Evolutionary conservation across 2,329 filamentous ascomycete genomes (phyloP).

Genomic region (Metarhizium sp.): DNA sequence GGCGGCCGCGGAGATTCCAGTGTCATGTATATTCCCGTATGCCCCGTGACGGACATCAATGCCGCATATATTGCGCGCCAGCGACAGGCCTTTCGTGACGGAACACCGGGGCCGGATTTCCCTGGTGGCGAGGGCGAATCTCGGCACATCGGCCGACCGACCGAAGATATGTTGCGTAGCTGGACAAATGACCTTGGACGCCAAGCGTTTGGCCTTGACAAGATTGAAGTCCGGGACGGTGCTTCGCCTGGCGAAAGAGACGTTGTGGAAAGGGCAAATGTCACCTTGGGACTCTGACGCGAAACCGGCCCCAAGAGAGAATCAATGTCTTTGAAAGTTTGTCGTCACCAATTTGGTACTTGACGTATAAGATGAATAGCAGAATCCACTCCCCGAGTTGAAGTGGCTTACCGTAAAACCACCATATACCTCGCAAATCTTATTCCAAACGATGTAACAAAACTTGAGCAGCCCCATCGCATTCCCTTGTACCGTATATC

Average conservation of each 20-base stretch:
- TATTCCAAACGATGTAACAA: no score
- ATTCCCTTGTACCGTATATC: no score
- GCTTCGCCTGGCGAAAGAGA: constrained; percentile 25
- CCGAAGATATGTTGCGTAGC: constrained; percentile 25
- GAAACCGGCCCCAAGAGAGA: not conserved
- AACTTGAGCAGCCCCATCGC: no score
- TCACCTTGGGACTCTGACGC: constrained; percentile 30
- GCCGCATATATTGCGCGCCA: constrained; percentile 62
- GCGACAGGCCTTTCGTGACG: constrained; percentile 58
- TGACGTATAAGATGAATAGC: no score
- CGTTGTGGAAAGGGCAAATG: constrained; percentile 32
- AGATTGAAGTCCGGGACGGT: constrained; percentile 17
- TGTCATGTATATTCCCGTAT: constrained; percentile 83
- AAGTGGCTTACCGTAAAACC: no score
- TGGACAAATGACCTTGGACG: constrained; percentile 24
- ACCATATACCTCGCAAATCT: no score
- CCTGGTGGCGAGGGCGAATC: constrained; percentile 62
- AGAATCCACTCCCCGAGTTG: no score
- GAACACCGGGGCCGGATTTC: constrained; percentile 61
- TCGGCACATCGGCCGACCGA: constrained; percentile 38
- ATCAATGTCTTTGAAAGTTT: not conserved
- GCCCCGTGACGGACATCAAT: constrained; percentile 68
- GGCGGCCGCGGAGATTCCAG: constrained; percentile 63
- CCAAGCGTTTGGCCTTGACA: constrained; percentile 36
- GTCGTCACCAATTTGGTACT: no score